phyloP scores from a whole-genome alignment of 2,329 filamentous ascomycete genomes.

The Colletotrichum horii region DNA sequence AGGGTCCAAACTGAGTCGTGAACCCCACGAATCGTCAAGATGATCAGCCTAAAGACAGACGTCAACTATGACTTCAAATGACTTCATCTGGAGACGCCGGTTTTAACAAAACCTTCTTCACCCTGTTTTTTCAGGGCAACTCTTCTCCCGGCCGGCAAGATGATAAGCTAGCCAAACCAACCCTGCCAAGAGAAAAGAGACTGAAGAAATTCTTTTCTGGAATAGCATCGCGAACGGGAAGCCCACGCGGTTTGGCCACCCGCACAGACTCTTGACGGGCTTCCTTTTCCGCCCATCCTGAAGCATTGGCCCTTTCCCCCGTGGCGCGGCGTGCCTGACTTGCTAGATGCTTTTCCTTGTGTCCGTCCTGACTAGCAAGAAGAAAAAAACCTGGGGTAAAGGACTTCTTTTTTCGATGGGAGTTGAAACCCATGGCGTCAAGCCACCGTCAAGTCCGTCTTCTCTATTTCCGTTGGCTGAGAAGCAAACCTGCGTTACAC shows the following conservation, averaged over 20 bases:
- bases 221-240: neutral
- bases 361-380: neutral
- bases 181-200: neutral
- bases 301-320: neutral
- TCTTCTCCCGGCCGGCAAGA: neutral
- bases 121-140: neutral
- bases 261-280: neutral
- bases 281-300: neutral
- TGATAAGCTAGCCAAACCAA: neutral
- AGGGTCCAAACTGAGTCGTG: neutral
- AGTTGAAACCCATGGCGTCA: conserved; percentile 10
- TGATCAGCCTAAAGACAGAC: neutral
- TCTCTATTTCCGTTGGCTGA: neutral
- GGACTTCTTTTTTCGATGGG: neutral
- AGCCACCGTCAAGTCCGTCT: neutral
- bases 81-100: neutral
- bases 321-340: neutral
- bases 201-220: neutral
- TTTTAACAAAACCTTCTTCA: neutral
- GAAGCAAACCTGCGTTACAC: neutral
- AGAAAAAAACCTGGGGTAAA: neutral
- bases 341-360: neutral
- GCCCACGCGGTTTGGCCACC: neutral
- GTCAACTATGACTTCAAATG: conserved; percentile 16
- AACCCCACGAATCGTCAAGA: neutral